These are phyloP conservation scores for Boletus tomentosulus DNA, from an alignment of 768 basidiomycete genomes.

Conservation along the genomic window DNA sequence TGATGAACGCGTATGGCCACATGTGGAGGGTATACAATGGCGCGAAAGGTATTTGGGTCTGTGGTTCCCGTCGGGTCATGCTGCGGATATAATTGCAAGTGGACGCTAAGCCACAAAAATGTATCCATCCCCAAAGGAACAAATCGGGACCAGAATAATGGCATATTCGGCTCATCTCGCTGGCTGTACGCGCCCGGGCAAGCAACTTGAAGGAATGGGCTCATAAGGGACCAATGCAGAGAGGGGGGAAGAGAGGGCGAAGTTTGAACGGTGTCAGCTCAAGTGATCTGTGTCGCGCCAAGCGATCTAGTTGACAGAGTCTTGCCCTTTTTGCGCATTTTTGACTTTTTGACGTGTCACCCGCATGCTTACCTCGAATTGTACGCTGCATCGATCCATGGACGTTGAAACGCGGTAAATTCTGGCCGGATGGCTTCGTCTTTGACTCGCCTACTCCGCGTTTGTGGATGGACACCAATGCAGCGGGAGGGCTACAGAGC, in stretches of 20 bases:
- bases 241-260: not conserved
- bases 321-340: not conserved
- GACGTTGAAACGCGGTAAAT: not conserved
- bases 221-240: not conserved
- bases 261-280: not conserved
- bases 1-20: not conserved
- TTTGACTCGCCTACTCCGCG: not conserved
- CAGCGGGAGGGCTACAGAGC: not conserved
- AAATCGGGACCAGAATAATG: conserved; percentile 2
- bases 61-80: not conserved
- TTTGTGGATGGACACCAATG: not conserved
- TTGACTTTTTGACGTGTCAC: not conserved
- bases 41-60: not conserved
- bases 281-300: not conserved
- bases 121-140: conserved; percentile 2
- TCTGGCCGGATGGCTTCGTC: not conserved
- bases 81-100: conserved; percentile 2
- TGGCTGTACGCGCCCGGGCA: not conserved
- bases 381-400: not conserved
- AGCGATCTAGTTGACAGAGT: not conserved
- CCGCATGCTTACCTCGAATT: not conserved
- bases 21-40: conserved; percentile 1
- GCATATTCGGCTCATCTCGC: not conserved
- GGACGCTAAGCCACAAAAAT: conserved; percentile 15
- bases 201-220: not conserved